These are phyloP conservation scores for Scheffersomyces parashehatae DNA, from an alignment of 1,139 yeast species.

Conservation along the genomic window DNA sequence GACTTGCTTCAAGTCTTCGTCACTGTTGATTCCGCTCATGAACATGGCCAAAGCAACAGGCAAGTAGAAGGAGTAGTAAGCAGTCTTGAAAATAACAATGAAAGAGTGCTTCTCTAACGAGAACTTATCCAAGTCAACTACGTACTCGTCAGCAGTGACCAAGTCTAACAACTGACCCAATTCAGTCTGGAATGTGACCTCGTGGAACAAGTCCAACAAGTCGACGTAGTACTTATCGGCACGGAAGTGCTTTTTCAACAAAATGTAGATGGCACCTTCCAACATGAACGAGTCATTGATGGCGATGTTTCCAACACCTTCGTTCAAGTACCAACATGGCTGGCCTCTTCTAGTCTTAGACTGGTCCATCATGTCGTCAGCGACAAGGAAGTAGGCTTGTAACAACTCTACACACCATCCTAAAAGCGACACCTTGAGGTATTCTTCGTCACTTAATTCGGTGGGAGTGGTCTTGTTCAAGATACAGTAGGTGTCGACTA, in stretches of 20 bases:
- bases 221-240: conserved; percentile 83
- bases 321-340: conserved; percentile 92
- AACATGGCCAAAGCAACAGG: conserved; percentile 98
- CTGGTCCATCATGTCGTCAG: conserved; percentile 98
- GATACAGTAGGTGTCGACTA: conserved; percentile 86
- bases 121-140: conserved; percentile 84
- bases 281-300: conserved; percentile 97
- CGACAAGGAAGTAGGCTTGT: conserved; percentile 95
- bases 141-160: conserved; percentile 96
- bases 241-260: conserved; percentile 87
- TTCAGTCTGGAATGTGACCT: conserved; percentile 96
- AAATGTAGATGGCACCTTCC: conserved; percentile 89
- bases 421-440: conserved; percentile 80
- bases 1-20: conserved; percentile 82
- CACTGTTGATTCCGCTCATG: conserved; percentile 76
- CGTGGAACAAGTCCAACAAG: conserved; percentile 87
- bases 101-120: conserved; percentile 88
- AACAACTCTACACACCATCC: conserved; percentile 97
- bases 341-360: conserved; percentile 98
- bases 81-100: conserved; percentile 95
- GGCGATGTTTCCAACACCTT: conserved; percentile 86
- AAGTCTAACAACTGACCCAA: conserved; percentile 94
- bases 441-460: conserved; percentile 66
- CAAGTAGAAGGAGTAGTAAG: conserved; percentile 93
- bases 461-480: conserved; percentile 62